Percentiles rank a stretch among this genome's conserved stretches.
Conservation (phyloP, 352 stramenopile species). For the Chrysophaeum taylorii region DNA sequence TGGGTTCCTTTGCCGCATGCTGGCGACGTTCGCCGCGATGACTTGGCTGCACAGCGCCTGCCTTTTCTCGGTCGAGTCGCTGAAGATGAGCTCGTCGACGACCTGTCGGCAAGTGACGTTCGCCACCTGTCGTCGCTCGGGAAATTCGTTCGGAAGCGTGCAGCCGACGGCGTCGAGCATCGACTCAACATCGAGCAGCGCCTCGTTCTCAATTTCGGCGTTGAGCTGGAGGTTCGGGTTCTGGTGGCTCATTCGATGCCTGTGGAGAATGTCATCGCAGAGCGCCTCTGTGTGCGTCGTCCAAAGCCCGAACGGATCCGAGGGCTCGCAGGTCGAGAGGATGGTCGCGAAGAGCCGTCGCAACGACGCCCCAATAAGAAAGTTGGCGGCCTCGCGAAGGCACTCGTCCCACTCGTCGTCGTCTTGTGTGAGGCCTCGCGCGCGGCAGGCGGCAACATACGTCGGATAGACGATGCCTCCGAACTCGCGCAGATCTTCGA, state of each 20-base stretch:
- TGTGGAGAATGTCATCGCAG: background rate
- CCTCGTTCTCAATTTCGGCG: too few species aligned
- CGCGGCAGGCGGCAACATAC: background rate
- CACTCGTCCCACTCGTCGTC: background rate
- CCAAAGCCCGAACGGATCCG: background rate
- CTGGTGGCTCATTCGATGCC: too few species aligned
- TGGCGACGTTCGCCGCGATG: background rate
- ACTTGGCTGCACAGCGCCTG: background rate
- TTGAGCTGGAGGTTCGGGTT: too few species aligned
- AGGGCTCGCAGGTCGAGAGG: background rate
- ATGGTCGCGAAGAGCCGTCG: background rate
- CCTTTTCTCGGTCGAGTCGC: background rate
- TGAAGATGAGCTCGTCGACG: background rate
- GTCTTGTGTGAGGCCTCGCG: background rate
- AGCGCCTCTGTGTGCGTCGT: background rate
- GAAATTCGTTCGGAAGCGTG: background rate
- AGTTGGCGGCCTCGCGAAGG: background rate
- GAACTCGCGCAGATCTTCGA: background rate
- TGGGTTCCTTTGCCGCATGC: background rate
- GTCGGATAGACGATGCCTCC: background rate
- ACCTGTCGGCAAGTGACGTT: too few species aligned
- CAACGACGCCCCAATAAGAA: background rate
- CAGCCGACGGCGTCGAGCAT: background rate
- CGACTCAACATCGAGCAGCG: background rate
- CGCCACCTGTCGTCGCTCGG: too few species aligned